Evolutionary conservation across 2,329 filamentous ascomycete genomes (phyloP).

Genomic region (Colletotrichum lini): DNA sequence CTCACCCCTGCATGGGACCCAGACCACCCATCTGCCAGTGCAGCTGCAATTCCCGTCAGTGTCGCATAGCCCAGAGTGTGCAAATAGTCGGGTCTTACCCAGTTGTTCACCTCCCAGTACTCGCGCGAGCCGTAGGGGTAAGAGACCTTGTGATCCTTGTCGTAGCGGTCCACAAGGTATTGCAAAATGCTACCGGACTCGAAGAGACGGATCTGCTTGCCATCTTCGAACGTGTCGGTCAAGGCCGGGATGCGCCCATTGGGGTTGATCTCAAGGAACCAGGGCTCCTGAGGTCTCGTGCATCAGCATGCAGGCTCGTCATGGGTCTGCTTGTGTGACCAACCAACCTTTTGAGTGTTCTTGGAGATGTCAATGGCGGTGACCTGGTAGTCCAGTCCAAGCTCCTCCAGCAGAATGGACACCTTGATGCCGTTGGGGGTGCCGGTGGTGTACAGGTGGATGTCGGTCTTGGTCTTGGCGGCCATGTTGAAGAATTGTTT

Average conservation of each 20-base stretch:
- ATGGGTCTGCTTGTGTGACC: constrained; percentile 17
- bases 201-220: constrained; percentile 81
- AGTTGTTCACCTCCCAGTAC: constrained; percentile 84
- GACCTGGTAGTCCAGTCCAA: constrained; percentile 83
- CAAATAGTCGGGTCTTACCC: constrained; percentile 62
- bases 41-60: constrained; percentile 55
- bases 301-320: not conserved
- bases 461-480: constrained; percentile 66
- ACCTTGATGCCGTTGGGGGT: constrained; percentile 95
- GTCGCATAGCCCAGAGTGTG: constrained; percentile 14
- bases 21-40: constrained; percentile 86
- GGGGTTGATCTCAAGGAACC: constrained; percentile 93
- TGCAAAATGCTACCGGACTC: constrained; percentile 88
- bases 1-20: constrained; percentile 81
- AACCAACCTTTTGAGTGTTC: constrained; percentile 58
- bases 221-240: constrained; percentile 83
- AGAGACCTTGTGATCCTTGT: constrained; percentile 85
- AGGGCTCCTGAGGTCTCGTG: constrained; percentile 66
- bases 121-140: constrained; percentile 82
- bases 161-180: constrained; percentile 87
- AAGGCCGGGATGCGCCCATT: constrained; percentile 93
- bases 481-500: constrained; percentile 56
- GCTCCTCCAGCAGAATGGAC: constrained; percentile 88
- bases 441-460: constrained; percentile 84
- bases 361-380: constrained; percentile 79